Conservation (phyloP, 2,329 filamentous ascomycete genomes). For the Pseudohalonectria lignicola region DNA sequence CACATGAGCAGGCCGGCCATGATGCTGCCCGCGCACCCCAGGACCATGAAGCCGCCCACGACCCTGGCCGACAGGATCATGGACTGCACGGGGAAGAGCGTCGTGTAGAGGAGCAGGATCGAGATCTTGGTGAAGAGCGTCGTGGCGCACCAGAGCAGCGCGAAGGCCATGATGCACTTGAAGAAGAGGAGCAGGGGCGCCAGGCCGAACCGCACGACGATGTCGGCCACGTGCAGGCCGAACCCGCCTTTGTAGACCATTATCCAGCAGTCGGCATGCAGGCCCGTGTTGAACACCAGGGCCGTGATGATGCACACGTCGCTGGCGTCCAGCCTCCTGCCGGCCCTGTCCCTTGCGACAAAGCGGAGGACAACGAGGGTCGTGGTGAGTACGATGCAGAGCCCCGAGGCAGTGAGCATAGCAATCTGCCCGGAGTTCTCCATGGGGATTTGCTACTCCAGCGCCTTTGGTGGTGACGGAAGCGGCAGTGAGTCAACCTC, state of each 20-base stretch:
- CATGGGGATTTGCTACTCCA: too few species aligned
- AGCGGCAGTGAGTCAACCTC: too few species aligned
- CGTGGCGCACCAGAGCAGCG: constrained; percentile 3
- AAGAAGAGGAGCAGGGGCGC: constrained; percentile 1
- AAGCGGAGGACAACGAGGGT: too few species aligned
- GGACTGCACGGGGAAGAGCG: constrained; percentile 12
- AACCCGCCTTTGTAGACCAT: constrained; percentile 3
- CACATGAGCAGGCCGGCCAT: constrained; percentile 21
- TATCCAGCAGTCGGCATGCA: constrained; percentile 2
- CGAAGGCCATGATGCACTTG: constrained; percentile 3
- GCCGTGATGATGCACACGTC: too few species aligned
- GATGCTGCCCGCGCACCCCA: constrained; percentile 15
- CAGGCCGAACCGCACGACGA: constrained; percentile 1
- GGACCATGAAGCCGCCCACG: constrained; percentile 11
- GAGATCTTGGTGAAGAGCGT: constrained; percentile 1
- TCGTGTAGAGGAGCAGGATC: constrained; percentile 1
- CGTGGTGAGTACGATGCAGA: too few species aligned
- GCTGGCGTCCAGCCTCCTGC: too few species aligned
- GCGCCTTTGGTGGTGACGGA: too few species aligned
- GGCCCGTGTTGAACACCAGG: too few species aligned
- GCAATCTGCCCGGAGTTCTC: too few species aligned
- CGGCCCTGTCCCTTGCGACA: too few species aligned
- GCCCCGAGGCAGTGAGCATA: not conserved
- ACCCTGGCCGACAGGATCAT: constrained; percentile 13
- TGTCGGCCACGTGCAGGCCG: constrained; percentile 1